A percentile compares a stretch with the other conserved stretches of the same genome.
These are phyloP conservation scores for Nidula niveotomentosa DNA, from an alignment of 1,284 basidiomycete species.

Conservation along the genomic window DNA sequence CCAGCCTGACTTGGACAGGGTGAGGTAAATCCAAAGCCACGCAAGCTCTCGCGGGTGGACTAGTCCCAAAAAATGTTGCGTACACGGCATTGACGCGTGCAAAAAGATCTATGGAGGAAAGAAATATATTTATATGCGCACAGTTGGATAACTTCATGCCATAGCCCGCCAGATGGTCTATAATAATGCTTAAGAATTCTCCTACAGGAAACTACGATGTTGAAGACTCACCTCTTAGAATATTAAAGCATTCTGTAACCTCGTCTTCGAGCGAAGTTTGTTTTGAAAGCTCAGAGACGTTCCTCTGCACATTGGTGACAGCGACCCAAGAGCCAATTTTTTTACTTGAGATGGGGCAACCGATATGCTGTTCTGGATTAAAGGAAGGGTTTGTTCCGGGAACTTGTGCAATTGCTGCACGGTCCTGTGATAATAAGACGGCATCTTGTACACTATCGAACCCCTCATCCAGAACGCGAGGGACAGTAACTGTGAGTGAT, in stretches of 20 bases:
- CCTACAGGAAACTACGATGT: neutral
- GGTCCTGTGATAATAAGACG: conserved; percentile 1
- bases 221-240: conserved; percentile 47
- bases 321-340: conserved; percentile 48
- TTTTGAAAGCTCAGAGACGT: conserved; percentile 5
- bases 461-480: conserved; percentile 50
- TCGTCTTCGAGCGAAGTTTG: conserved; percentile 57
- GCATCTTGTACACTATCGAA: conserved; percentile 27
- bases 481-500: conserved; percentile 27
- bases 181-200: conserved; percentile 8
- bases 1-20: conserved; percentile 64
- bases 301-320: conserved; percentile 51
- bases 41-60: conserved; percentile 92
- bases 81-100: conserved; percentile 79
- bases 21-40: conserved; percentile 75
- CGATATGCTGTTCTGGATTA: neutral
- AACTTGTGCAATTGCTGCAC: too few relatives aligned
- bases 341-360: conserved; percentile 1
- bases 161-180: conserved; percentile 49
- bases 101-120: conserved; percentile 83
- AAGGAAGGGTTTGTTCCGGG: too few relatives aligned
- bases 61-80: conserved; percentile 80
- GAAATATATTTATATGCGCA: conserved; percentile 80
- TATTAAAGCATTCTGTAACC: conserved; percentile 58
- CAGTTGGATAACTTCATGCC: conserved; percentile 60